Conservation (phyloP, 495 filamentous ascomycete genomes). For the Tuber brumale region DNA sequence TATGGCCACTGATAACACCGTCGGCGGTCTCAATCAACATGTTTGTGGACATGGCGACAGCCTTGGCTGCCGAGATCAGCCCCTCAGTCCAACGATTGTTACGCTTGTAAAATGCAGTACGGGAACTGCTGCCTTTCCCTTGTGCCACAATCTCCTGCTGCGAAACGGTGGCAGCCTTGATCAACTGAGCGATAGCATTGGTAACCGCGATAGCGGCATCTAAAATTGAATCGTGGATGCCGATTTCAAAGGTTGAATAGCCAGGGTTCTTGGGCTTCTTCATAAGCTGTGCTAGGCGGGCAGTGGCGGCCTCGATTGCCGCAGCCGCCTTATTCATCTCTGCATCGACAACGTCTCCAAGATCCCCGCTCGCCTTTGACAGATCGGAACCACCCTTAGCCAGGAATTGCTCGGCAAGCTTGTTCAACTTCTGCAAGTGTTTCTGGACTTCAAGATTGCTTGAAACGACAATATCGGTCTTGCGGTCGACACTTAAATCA, state of each 20-base stretch:
- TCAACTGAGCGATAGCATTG: conserved; percentile 89
- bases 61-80: conserved; percentile 92
- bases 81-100: conserved; percentile 91
- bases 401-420: conserved; percentile 82
- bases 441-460: conserved; percentile 91
- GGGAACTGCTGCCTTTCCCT: conserved; percentile 77
- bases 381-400: conserved; percentile 66
- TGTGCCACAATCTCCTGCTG: conserved; percentile 98
- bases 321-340: conserved; percentile 91
- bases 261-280: conserved; percentile 81
- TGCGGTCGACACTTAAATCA: conserved; percentile 75
- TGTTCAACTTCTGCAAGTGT: conserved; percentile 82
- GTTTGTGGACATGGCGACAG: conserved; percentile 85
- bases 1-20: conserved; percentile 83
- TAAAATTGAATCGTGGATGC: conserved; percentile 88
- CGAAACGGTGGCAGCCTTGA: conserved; percentile 88
- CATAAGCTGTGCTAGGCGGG: conserved; percentile 78
- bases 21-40: conserved; percentile 95
- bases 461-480: conserved; percentile 93
- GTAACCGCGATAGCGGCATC: conserved; percentile 93
- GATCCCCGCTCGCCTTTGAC: conserved; percentile 63
- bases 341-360: conserved; percentile 87
- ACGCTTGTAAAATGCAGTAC: conserved; percentile 92
- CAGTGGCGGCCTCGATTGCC: conserved; percentile 86
- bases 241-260: conserved; percentile 93